Conservation (phyloP, 2,329 filamentous ascomycete species). For the Penicillium brevicompactum region DNA sequence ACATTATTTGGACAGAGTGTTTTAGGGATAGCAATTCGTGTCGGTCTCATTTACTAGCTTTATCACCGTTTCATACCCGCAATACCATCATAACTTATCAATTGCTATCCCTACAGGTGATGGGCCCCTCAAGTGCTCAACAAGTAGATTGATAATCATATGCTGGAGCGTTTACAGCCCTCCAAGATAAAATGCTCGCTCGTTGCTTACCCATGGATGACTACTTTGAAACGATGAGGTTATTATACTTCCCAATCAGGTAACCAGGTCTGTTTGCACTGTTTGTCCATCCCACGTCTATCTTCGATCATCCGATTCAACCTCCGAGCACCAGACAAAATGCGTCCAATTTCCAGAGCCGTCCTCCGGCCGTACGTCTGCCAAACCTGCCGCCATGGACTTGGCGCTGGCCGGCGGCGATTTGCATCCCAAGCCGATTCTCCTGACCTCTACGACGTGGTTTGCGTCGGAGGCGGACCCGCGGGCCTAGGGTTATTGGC, state of each 20-base stretch:
- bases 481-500: constrained; percentile 82
- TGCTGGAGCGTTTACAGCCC: too few species aligned
- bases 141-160: too few species aligned
- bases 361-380: constrained; percentile 43
- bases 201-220: too few species aligned
- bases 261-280: constrained; percentile 17
- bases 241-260: background rate
- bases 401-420: constrained; percentile 27
- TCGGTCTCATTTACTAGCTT: constrained; percentile 17
- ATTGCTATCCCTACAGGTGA: background rate
- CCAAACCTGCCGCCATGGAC: constrained; percentile 39
- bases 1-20: constrained; percentile 1
- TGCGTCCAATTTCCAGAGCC: constrained; percentile 37
- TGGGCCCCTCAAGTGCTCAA: too few species aligned
- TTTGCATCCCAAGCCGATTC: constrained; percentile 38
- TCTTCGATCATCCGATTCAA: constrained; percentile 16
- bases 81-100: constrained; percentile 15
- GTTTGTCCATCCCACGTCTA: constrained; percentile 24
- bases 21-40: constrained; percentile 17
- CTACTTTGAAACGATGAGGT: too few species aligned
- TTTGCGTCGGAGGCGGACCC: constrained; percentile 86
- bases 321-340: constrained; percentile 24
- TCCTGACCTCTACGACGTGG: constrained; percentile 86
- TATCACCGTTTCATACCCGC: constrained; percentile 22
- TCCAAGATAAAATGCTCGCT: too few species aligned